These are phyloP conservation scores for Penicillium robsamsonii DNA, from an alignment of 495 filamentous ascomycete species.

Conservation along the genomic window DNA sequence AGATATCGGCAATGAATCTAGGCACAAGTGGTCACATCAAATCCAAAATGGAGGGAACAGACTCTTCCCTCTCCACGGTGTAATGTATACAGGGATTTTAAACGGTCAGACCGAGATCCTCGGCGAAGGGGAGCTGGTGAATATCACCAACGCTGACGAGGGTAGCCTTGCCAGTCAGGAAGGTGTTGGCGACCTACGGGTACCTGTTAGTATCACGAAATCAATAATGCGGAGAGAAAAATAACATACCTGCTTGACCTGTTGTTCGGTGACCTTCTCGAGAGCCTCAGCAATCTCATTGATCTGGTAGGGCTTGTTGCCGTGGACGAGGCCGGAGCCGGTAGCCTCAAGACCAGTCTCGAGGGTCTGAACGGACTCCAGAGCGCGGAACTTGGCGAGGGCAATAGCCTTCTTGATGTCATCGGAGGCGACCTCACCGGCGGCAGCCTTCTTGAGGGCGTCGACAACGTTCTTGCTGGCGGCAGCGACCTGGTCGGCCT, in stretches of 20 bases:
- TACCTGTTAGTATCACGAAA: constrained; percentile 18
- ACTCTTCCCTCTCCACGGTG: constrained; percentile 44
- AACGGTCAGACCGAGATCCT: constrained; percentile 90
- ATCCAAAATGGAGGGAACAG: constrained; percentile 33
- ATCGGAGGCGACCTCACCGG: constrained; percentile 73
- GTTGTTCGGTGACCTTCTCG: constrained; percentile 74
- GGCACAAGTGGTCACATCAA: constrained; percentile 39
- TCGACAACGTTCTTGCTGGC: constrained; percentile 65
- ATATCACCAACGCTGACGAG: constrained; percentile 79
- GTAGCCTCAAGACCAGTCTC: constrained; percentile 65
- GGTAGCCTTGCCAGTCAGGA: constrained; percentile 84
- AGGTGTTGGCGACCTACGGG: constrained; percentile 71
- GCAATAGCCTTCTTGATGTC: constrained; percentile 88
- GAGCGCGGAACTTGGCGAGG: constrained; percentile 87
- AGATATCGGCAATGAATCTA: constrained; percentile 45
- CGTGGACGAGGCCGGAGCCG: constrained; percentile 74
- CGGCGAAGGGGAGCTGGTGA: constrained; percentile 82
- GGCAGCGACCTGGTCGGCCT: constrained; percentile 63
- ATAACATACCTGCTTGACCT: constrained; percentile 79
- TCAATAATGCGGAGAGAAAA: constrained; percentile 8
- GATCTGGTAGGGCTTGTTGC: constrained; percentile 81
- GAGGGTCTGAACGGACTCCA: constrained; percentile 77
- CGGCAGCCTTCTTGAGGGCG: constrained; percentile 72
- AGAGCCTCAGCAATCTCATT: constrained; percentile 76
- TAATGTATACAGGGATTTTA: constrained; percentile 57